Base-by-base conservation (phyloP, 139 green algal species). In the Edaphochlamys debaryana region DNA sequence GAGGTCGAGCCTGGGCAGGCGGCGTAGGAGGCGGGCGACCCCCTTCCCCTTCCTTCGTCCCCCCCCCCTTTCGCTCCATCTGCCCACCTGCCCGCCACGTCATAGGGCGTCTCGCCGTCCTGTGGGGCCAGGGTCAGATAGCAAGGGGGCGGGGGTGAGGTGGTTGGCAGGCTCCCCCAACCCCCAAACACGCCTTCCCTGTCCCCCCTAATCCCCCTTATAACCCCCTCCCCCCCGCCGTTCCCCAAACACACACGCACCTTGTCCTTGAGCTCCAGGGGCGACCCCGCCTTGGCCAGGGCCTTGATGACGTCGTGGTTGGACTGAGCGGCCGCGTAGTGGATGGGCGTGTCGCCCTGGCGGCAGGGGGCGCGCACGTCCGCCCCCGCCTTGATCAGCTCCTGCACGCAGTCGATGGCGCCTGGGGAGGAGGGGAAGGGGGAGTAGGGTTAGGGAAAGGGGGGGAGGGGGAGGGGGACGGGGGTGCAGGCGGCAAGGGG, bases 51-150 rank as follows among this genome's bases (percentile, higher is more conserved):
- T n/a, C n/a, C n/a, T n/a, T n/a, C n/a, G n/a, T n/a, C n/a, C n/a
- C n/a, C n/a, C n/a, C n/a, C n/a, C n/a, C n/a, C n/a, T n/a, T n/a
- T n/a, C n/a, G n/a, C n/a, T n/a, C n/a, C n/a, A n/a, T n/a, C n/a
- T n/a, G n/a, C n/a, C n/a, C n/a, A n/a, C n/a, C 66, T 42, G 36
- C 66, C 66, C 32, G 66, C 66, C 66, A 71, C 66, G 66, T 71
- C 66, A 7, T 34, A 34, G 34, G 66, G 66, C 66, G 66, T 71
- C 66, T 71, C 66, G 36, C 66, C 66, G 66, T 71, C 66, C 66
- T 71, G 5, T 29, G 4, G 27, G 54, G 11, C 8, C 30, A 8
- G 9, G 48, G 48, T 9, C 48, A 54, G 50, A 66, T 8, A 9
- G 58, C 13, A 36, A 11, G 58, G 19, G 2, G 19, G 20, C 1